Conservation (phyloP, 192 early-diverging fungal species). For the Coemansia sp. region DNA sequence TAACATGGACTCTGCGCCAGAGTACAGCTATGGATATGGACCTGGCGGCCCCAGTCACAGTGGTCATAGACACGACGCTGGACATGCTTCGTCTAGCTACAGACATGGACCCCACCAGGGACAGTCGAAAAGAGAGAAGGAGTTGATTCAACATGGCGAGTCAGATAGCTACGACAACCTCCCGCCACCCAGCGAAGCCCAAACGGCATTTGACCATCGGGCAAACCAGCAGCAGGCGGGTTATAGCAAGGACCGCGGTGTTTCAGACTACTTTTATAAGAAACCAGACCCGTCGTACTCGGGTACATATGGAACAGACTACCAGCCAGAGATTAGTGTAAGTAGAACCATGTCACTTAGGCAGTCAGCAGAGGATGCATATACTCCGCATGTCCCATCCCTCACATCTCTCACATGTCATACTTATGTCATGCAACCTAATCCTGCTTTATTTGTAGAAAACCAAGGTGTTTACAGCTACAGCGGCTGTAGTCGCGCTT, state of each 20-base stretch:
- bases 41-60: neutral
- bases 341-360: constrained; percentile 4
- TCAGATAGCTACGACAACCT: constrained; percentile 27
- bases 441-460: constrained; percentile 22
- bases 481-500: constrained; percentile 19
- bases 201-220: constrained; percentile 10
- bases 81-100: neutral
- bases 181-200: constrained; percentile 6
- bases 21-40: constrained; percentile 12
- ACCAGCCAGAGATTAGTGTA: constrained; percentile 46
- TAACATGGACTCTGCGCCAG: constrained; percentile 10
- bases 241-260: constrained; percentile 11
- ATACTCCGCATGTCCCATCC: neutral
- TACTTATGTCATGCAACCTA: neutral
- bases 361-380: neutral
- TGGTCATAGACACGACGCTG: neutral
- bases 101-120: neutral
- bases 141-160: constrained; percentile 16
- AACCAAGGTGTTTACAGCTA: constrained; percentile 23
- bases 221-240: neutral
- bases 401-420: constrained; percentile 10
- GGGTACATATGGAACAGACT: constrained; percentile 42
- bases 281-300: constrained; percentile 34
- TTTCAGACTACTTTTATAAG: constrained; percentile 49
- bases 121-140: constrained; percentile 15